Evolutionary conservation across 2,329 filamentous ascomycete genomes (phyloP), one percentile per base, ranked within the genome.

Genomic region (Pezicula radicicola): DNA sequence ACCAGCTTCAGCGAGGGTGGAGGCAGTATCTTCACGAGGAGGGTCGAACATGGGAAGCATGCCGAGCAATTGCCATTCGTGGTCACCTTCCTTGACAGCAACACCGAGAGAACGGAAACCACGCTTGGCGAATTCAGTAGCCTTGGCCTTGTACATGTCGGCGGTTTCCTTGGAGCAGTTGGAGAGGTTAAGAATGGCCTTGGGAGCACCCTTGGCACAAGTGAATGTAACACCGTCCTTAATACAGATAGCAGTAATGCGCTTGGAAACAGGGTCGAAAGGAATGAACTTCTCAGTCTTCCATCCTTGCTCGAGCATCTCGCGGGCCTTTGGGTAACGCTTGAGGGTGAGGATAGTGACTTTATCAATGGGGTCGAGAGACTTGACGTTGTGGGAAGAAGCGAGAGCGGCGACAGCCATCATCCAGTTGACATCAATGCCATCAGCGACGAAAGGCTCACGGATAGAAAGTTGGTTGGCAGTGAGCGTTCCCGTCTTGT

Each of bases 11-110:
- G 87, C 75, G 66, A 90, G 89, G 60, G 87, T 90, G 74, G 89
- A 85, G 59, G 87, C 87, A 56, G 87, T 90, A 70, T 90, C 87
- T 64, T 88, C 85, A 77, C 87, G 86, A 56, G 87, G 87, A 66
- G 87, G 87, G 69, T 90, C 87, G 75, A 90, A 90, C 83, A 90
- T 88, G 66, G 87, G 87, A 70, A 90, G 79, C 76, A 90, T 84
- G 70, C 87, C 87, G 54, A 89, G 81, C 56, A 91, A 76, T 65
- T 86, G 79, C 87, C 87, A 66, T 78, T 81, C 69, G 27, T 83
- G 84, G 63, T 88, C 80, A 71, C 87, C 87, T 77, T 88, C 87
- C 79, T 89, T 85, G 71, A 87, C 86, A 46, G 86, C 87, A 59
- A 91, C 87, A 78, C 87, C 87, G 57, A 91, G 84, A 51, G 87